Base-by-base conservation (phyloP, 495 filamentous ascomycete species). In the Penicillium longicatenatum region DNA sequence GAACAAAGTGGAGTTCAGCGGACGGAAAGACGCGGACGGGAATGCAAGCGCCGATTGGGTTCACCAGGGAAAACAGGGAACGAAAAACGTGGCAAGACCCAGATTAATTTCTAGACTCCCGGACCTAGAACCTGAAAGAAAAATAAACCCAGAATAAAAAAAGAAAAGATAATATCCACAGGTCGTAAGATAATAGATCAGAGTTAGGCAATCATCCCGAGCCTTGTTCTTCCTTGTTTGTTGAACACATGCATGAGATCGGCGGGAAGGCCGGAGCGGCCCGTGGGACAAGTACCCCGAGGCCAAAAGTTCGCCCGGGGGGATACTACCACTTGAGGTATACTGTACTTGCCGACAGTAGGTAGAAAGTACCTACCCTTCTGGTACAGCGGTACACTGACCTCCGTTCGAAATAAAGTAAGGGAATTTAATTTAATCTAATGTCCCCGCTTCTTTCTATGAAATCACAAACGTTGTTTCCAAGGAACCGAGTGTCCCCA, bases 221-320 rank as follows among this genome's bases (percentile, higher is more conserved):
- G n/a, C 24, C 17, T 55, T 44, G 49, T 52, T 31, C 39, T 52
- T 60, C 45, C 55, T 44, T 62, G 37, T 55, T 64, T 62, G 59
- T 65, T 67, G 63, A 59, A 70, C 65, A 73, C 69, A 70, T 78
- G 75, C 75, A 76, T 73, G 60, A 75, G 75, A 78, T 78, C 74
- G 71, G 72, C 73, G 73, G 73, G 72, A 76, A 68, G 66, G 65
- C 70, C 75, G 75, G 75, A 64, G 72, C 75, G 75, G 74, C 64
- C 74, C 74, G 75, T 75, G 72, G 69, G 71, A 75, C 71, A 64
- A 66, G 66, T 69, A 69, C 59, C 64, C 67, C 67, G 59, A 59
- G 44, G 47, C 57, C 37, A 63, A 62, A 65, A 58, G 54, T 63
- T 60, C 59, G 30, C 37, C 37, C 37, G 37, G 37, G 14, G 37